A percentile compares a stretch with the other conserved stretches of the same genome.
Conservation (phyloP, 345 rosid genomes). For the Eucalyptus brandiana region DNA sequence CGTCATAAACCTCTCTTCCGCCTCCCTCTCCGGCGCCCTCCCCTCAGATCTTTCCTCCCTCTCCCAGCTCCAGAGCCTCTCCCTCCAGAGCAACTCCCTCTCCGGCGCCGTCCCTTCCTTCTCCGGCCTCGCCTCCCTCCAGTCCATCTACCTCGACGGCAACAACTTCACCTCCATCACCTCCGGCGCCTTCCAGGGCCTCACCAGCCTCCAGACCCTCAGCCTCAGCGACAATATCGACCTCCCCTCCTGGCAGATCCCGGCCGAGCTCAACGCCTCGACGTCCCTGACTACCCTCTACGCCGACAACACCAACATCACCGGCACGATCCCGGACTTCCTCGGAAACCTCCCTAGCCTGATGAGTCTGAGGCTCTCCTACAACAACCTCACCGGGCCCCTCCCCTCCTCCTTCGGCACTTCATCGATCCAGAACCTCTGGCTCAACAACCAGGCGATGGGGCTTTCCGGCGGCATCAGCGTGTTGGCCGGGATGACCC, state of each 20-base stretch:
- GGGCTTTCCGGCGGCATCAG: constrained; percentile 56
- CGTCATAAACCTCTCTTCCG: constrained; percentile 18
- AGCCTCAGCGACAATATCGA: constrained; percentile 18
- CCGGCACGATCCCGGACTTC: constrained; percentile 51
- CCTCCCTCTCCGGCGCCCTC: constrained; percentile 28
- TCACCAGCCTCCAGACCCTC: constrained; percentile 31
- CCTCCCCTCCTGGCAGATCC: constrained; percentile 47
- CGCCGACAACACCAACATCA: constrained; percentile 22
- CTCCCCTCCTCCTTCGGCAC: constrained; percentile 45
- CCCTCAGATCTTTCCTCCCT: constrained; percentile 44
- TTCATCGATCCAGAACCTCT: constrained; percentile 36
- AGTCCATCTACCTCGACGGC: constrained; percentile 18
- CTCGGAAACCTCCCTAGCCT: constrained; percentile 34
- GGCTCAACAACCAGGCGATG: constrained; percentile 49
- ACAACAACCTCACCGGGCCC: constrained; percentile 60
- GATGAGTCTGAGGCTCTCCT: constrained; percentile 41
- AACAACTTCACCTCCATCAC: constrained; percentile 52
- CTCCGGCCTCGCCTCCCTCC: constrained; percentile 33
- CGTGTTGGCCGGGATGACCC: constrained; percentile 47
- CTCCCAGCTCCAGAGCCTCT: constrained; percentile 26
- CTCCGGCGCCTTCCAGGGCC: constrained; percentile 44
- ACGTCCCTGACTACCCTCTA: constrained; percentile 19
- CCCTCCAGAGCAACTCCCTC: constrained; percentile 39
- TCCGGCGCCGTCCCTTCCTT: constrained; percentile 54
- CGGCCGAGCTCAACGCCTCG: constrained; percentile 35